These are phyloP conservation scores for Takakia lepidozioides DNA, from an alignment of 225 moss, liverwort and hornwort genomes.

Conservation along the genomic window DNA sequence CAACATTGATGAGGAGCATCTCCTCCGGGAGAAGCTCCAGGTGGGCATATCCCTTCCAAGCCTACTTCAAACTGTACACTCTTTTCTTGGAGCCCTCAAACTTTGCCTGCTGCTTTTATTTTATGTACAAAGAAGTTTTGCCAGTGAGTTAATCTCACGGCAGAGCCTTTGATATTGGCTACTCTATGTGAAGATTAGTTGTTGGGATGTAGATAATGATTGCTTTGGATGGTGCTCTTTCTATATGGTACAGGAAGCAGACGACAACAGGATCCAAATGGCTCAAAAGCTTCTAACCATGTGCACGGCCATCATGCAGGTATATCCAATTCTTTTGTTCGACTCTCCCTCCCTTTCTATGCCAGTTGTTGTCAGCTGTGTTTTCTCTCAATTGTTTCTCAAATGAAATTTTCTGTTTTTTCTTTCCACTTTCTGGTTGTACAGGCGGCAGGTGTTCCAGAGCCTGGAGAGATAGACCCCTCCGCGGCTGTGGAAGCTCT, in stretches of 20 bases:
- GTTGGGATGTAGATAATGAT: too few relatives aligned
- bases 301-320: conserved; percentile 74
- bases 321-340: too few relatives aligned
- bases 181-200: too few relatives aligned
- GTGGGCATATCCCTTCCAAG: conserved; percentile 17
- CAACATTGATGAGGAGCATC: conserved; percentile 70
- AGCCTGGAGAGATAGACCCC: conserved; percentile 38
- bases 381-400: background rate
- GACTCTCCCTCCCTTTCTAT: background rate
- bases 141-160: too few relatives aligned
- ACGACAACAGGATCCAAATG: conserved; percentile 55
- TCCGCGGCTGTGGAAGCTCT: conserved; percentile 66
- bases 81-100: background rate
- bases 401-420: background rate
- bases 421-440: background rate
- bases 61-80: too few relatives aligned
- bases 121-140: background rate
- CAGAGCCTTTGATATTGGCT: too few relatives aligned
- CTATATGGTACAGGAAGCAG: conserved; percentile 52
- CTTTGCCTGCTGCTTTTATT: background rate
- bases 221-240: too few relatives aligned
- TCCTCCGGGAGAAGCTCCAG: conserved; percentile 63
- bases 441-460: conserved; percentile 70
- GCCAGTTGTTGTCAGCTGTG: background rate
- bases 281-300: conserved; percentile 57